Evolutionary conservation across 208 protist species (phyloP).

Genomic region (Leishmania martiniquensis): DNA sequence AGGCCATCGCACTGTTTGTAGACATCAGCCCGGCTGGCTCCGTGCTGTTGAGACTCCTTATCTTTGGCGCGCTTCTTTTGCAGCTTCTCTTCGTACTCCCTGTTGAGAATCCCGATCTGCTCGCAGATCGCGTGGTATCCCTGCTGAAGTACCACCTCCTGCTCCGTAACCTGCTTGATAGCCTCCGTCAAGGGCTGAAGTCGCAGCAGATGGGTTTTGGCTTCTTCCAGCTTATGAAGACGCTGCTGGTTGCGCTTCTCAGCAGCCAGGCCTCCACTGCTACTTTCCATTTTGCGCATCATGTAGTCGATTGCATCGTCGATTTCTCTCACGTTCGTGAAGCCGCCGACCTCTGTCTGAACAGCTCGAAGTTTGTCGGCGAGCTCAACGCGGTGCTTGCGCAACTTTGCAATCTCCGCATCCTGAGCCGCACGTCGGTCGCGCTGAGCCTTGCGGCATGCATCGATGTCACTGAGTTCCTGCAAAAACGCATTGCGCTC

Average conservation of each 20-base stretch:
- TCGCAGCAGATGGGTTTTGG: slow-evolving; percentile 66
- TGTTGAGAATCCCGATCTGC: slow-evolving; percentile 64
- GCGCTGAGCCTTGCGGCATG: slow-evolving; percentile 44
- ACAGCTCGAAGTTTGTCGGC: slow-evolving; percentile 53
- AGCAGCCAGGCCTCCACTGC: slow-evolving; percentile 58
- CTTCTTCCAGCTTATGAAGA: slow-evolving; percentile 67
- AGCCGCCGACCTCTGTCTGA: slow-evolving; percentile 63
- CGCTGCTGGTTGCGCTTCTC: slow-evolving; percentile 60
- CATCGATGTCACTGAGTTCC: slow-evolving; percentile 61
- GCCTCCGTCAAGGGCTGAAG: slow-evolving; percentile 70
- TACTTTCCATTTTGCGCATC: slow-evolving; percentile 82
- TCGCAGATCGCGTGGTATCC: slow-evolving; percentile 82
- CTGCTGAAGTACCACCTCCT: slow-evolving; percentile 69
- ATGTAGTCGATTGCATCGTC: slow-evolving; percentile 72
- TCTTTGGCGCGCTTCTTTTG: slow-evolving; percentile 58
- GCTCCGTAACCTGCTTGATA: slow-evolving; percentile 62
- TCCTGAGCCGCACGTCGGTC: slow-evolving; percentile 59
- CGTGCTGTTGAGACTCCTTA: slow-evolving; percentile 44
- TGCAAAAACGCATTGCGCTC: slow-evolving; percentile 51
- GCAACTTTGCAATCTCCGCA: slow-evolving; percentile 59
- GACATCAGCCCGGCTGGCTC: slow-evolving; percentile 43
- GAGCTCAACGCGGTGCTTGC: slow-evolving; percentile 57
- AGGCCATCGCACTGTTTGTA: slow-evolving; percentile 67
- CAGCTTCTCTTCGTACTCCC: slow-evolving; percentile 58
- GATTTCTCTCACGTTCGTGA: slow-evolving; percentile 66